Conservation (phyloP, 352 stramenopile genomes). For the Phytophthora fragariaefolia region DNA sequence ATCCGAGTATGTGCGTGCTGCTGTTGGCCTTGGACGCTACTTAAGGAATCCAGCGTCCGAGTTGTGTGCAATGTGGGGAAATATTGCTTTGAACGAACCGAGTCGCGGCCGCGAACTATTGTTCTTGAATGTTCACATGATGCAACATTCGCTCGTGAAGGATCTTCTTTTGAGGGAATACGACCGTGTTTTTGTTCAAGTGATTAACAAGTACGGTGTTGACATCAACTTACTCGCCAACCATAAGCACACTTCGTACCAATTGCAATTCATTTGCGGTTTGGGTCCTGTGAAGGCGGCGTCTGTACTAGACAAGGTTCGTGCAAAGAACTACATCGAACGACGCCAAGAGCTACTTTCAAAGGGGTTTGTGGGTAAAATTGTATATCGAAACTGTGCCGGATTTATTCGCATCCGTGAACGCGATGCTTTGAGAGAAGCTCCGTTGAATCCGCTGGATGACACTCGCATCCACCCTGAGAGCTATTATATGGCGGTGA, state of each 20-base stretch:
- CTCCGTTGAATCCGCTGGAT: conserved; percentile 86
- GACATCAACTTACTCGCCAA: conserved; percentile 92
- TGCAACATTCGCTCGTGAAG: conserved; percentile 89
- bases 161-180: conserved; percentile 87
- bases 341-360: conserved; percentile 87
- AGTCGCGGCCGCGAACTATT: conserved; percentile 79
- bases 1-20: conserved; percentile 76
- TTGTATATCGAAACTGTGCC: conserved; percentile 89
- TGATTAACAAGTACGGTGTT: conserved; percentile 89
- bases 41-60: conserved; percentile 87
- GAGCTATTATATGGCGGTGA: conserved; percentile 93
- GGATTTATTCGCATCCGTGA: conserved; percentile 90
- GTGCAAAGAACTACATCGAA: conserved; percentile 87
- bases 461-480: conserved; percentile 90
- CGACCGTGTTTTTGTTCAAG: conserved; percentile 85
- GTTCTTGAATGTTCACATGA: conserved; percentile 86
- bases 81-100: conserved; percentile 80
- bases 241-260: conserved; percentile 88
- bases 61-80: conserved; percentile 88
- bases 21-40: conserved; percentile 81
- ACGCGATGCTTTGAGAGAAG: conserved; percentile 83
- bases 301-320: conserved; percentile 83
- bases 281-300: conserved; percentile 85
- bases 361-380: conserved; percentile 83
- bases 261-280: conserved; percentile 89